Percentiles rank a stretch among this genome's conserved stretches.
phyloP scores from a whole-genome alignment of 495 filamentous ascomycete species.

The Astrothelium macrocarpum region DNA sequence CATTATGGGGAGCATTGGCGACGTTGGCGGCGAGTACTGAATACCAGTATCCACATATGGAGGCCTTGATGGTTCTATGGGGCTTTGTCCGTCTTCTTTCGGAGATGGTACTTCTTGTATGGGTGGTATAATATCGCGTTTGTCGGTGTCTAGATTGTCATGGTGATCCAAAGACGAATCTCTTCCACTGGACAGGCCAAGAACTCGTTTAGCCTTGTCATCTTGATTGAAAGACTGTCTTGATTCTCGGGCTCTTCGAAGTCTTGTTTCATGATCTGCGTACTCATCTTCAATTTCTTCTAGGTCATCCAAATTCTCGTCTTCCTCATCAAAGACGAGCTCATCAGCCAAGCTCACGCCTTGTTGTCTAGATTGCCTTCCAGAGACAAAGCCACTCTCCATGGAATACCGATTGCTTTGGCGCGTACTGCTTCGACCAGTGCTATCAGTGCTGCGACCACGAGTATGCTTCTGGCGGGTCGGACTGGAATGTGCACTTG shows the following conservation, averaged over 20 bases:
- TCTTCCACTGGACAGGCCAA: constrained; percentile 20
- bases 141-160: neutral
- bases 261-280: constrained; percentile 31
- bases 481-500: constrained; percentile 60
- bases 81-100: constrained; percentile 2
- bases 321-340: constrained; percentile 71
- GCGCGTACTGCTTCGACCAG: constrained; percentile 46
- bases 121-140: constrained; percentile 4
- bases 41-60: constrained; percentile 63
- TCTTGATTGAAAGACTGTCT: constrained; percentile 26
- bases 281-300: constrained; percentile 33
- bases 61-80: constrained; percentile 4
- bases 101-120: constrained; percentile 2
- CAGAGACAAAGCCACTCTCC: constrained; percentile 18
- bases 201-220: constrained; percentile 35
- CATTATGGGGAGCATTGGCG: constrained; percentile 43
- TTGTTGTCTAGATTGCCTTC: constrained; percentile 49
- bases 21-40: constrained; percentile 75
- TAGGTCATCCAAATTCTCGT: constrained; percentile 49
- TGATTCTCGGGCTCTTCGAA: constrained; percentile 25
- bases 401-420: constrained; percentile 24
- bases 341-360: constrained; percentile 82
- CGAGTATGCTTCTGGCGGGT: constrained; percentile 57
- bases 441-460: constrained; percentile 46
- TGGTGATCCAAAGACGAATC: constrained; percentile 5